Evolutionary conservation across 805 yeast genomes (phyloP), one percentile per base, ranked within the genome.

Genomic region (Wickerhamiella kazuoi): DNA sequence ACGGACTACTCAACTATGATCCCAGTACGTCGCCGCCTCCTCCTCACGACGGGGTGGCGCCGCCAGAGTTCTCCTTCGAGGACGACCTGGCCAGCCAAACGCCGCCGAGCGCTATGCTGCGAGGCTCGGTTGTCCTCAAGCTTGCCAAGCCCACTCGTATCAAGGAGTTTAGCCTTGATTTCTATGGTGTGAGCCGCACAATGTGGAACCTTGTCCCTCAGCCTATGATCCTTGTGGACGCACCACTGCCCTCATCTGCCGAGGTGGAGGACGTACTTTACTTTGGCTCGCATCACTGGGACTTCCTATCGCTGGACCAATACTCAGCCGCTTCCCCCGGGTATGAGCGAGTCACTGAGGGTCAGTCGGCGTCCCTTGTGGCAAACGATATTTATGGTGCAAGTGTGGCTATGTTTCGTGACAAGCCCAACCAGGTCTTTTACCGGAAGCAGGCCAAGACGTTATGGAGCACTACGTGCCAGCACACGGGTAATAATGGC

Each of bases 131-230:
- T 13, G 70, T 77, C 35, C 47, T 86, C 8, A 67, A 90, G 42
- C 69, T 86, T 2, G 49, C 74, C 39, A 83, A 82, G 50, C 77
- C 87, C 0, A 67, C 78, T 28, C 79, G 73, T 53, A 62, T 84
- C 48, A 81, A 79, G 56, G 59, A 69, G 23, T 67, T 86, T n/a
- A 57, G 65, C 6, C 61, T 86, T 39, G 61, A 65, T 2, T 72
- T 86, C 47, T 67, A 67, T 45, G 95, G 94, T 2, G 53, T 58
- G 1, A 69, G 80, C 33, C 66, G 76, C 48, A 84, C 95, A 0
- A 87, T 79, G 44, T 84, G 95, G 95, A 93, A 93, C 13, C 93
- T 83, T 51, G 93, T 49, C 28, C 49, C 50, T 37, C 51, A 46
- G 41, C 46, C 49, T n/a, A 41, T 46, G 8, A 47, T 46, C 11